Percentiles rank a stretch among this genome's conserved stretches.
phyloP scores from a whole-genome alignment of 164 flowering plant genomes.

The Umbilicus rupestris region DNA sequence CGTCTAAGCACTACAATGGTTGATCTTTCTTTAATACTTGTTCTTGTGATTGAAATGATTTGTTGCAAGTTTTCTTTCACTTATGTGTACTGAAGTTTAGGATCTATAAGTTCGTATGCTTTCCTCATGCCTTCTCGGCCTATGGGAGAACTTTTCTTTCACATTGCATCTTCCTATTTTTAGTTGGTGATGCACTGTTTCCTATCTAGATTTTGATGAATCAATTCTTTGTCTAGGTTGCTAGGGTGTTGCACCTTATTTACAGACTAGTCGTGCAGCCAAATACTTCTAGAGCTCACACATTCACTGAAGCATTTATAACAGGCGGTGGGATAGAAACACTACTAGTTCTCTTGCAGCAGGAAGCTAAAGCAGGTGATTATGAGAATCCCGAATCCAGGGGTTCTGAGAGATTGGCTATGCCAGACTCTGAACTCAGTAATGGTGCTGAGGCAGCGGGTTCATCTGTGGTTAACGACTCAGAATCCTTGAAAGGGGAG shows the following conservation, averaged over 20 bases:
- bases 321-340: constrained; percentile 90
- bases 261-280: constrained; percentile 94
- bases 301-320: constrained; percentile 83
- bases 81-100: background rate
- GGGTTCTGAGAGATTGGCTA: constrained; percentile 15
- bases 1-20: background rate
- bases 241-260: constrained; percentile 82
- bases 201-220: background rate
- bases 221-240: constrained; percentile 44
- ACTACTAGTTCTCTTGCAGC: constrained; percentile 86
- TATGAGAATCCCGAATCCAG: constrained; percentile 22
- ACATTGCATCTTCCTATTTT: background rate
- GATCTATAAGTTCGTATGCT: background rate
- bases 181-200: background rate
- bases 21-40: background rate
- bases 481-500: constrained; percentile 21
- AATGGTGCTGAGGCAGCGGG: constrained; percentile 15
- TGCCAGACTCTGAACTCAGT: constrained; percentile 19
- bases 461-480: constrained; percentile 22
- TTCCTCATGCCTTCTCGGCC: background rate
- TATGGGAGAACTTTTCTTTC: background rate
- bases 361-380: constrained; percentile 89
- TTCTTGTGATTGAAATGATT: background rate
- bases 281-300: constrained; percentile 76
- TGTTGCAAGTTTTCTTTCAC: background rate